A percentile compares a stretch with the other conserved stretches of the same genome.
Evolutionary conservation across 2,329 filamentous ascomycete species (phyloP).

Genomic region (Cladophialophora psammophila): DNA sequence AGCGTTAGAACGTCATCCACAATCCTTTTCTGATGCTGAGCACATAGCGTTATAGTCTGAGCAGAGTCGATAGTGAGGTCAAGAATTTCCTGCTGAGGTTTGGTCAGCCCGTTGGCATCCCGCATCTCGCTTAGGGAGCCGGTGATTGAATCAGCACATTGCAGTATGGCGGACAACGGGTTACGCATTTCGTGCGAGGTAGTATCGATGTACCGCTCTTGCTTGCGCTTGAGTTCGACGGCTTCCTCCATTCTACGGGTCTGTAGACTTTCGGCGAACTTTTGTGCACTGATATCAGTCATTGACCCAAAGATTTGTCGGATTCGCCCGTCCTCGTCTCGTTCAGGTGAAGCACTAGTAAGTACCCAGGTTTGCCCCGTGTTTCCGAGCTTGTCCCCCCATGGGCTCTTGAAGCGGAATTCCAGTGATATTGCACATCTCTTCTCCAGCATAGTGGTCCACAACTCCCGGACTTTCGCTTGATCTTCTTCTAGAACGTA

Average conservation of each 20-base stretch:
- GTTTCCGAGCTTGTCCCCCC: conserved; percentile 59
- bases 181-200: conserved; percentile 66
- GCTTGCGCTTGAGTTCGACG: conserved; percentile 78
- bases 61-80: conserved; percentile 72
- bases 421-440: conserved; percentile 52
- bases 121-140: conserved; percentile 60
- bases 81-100: conserved; percentile 44
- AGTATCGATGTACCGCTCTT: conserved; percentile 84
- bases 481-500: conserved; percentile 60
- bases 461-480: conserved; percentile 48
- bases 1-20: conserved; percentile 78
- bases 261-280: conserved; percentile 82
- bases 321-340: conserved; percentile 56
- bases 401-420: conserved; percentile 62
- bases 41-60: conserved; percentile 78
- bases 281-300: conserved; percentile 85
- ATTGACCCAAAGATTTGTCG: conserved; percentile 66
- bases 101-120: conserved; percentile 43
- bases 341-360: conserved; percentile 62
- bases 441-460: conserved; percentile 34
- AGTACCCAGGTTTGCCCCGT: conserved; percentile 63
- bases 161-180: conserved; percentile 64
- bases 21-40: conserved; percentile 80
- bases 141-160: conserved; percentile 62
- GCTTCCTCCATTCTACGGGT: conserved; percentile 80